Evolutionary conservation across 1,284 basidiomycete species (phyloP), one percentile per base, ranked within the genome.

Genomic region (Termitomyces sp.): DNA sequence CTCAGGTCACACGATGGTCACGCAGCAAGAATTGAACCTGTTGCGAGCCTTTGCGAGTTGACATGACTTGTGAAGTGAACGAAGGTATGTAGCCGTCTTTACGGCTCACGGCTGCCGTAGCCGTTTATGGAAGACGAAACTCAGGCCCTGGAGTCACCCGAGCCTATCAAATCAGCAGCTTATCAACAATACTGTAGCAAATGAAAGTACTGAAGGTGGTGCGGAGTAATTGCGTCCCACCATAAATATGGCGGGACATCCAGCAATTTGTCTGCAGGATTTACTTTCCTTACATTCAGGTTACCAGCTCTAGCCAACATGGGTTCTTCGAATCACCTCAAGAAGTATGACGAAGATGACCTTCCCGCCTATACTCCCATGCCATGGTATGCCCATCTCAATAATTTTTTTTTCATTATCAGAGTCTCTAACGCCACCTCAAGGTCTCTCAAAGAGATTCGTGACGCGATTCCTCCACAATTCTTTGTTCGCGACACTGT

Each of bases 391-490:
- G 48, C 21, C 50, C 18, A 24, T 4, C 34, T 16, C 28, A 3
- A 8, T 9, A 8, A n/a, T n/a, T 35, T n/a, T 40, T 34, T 26
- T 56, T n/a, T 41, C 30, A 50, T 35, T 35, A n/a, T 13, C 21
- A 24, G n/a, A n/a, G 19, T 31, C 34, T 31, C 45, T 47, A 13
- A 46, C 19, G 14, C 18, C 11, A 9, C 18, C 14, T 45, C 59
- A 62, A 77, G 75, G 73, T 72, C 77, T 47, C 64, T 82, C 49
- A 72, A 74, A 52, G 77, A 83, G 50, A 81, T 84, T 35, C 72
- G 77, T 14, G 71, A 69, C 40, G 77, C 77, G 11, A 81, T 83
- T 28, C 82, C 82, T 0, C 51, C 72, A 0, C 71, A 71, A 31
- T 68, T 76, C 40, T 80, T 80, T 58, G 61, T 72, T 11, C 69